Evolutionary conservation across 495 filamentous ascomycete species (phyloP), one percentile per base, ranked within the genome.

Genomic region (Chaetomium cochliodes): DNA sequence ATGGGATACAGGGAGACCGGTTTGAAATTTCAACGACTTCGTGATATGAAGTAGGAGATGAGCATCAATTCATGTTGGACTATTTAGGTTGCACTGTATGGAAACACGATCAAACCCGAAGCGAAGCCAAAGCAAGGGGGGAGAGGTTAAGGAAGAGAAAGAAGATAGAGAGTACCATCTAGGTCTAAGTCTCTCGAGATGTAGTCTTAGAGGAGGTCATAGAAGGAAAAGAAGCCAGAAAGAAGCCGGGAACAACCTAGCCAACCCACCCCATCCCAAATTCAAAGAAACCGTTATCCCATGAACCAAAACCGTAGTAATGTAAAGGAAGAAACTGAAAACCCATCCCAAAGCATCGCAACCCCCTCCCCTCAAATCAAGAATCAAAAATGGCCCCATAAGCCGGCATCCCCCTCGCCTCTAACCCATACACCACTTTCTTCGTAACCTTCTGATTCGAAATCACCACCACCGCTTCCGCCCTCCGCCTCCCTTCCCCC

Each of bases 331-430:
- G 5, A 41, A 44, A 44, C 16, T 30, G 13, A 44, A 44, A 44
- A 44, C 41, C 13, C 41, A 44, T 18, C 41, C 41, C 41, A 18
- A 18, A 44, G 18, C 2, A 44, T 18, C 13, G 7, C 30, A 7
- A 37, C 33, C 41, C 41, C n/a, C n/a, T n/a, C n/a, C n/a, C n/a
- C n/a, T n/a, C 41, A 44, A 18, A 44, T 76, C 52, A 92, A 30
- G 90, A 92, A 78, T 93, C 91, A 74, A 90, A 93, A 66, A 94
- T 90, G 7, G 90, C 86, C 33, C 90, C 91, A 76, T 86, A 93
- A 5, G 90, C 88, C 15, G 88, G 84, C 28, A 91, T 76, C 0
- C 89, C 88, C 57, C 86, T 79, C 11, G 78, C 82, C 71, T 92
- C 88, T 68, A 94, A 79, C 23, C 86, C 89, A 76, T 87, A 91